Evolutionary conservation across 306 rosid species (phyloP).

Genomic region (Vigna unguiculata): DNA sequence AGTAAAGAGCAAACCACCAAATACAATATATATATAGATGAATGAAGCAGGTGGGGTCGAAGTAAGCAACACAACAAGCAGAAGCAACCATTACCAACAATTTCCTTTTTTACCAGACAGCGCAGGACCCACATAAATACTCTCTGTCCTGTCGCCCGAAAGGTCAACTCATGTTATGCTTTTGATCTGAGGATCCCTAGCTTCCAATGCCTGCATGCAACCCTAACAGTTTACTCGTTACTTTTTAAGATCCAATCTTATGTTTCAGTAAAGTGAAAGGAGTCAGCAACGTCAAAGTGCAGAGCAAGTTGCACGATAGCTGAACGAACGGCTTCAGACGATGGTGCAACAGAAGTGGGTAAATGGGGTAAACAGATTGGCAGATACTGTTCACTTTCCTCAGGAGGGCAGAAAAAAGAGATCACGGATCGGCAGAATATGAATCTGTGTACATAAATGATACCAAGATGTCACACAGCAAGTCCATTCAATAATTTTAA

Average conservation of each 20-base stretch:
- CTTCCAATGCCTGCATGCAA: conserved; percentile 43
- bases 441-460: conserved; percentile 76
- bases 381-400: conserved; percentile 64
- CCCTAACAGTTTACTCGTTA: conserved; percentile 35
- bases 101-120: conserved; percentile 35
- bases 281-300: conserved; percentile 70
- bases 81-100: conserved; percentile 50
- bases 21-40: conserved; percentile 43
- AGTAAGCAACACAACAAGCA: conserved; percentile 41
- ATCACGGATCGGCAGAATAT: conserved; percentile 89
- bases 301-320: conserved; percentile 77
- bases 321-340: conserved; percentile 68
- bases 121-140: conserved; percentile 48
- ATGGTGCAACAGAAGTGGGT: conserved; percentile 69
- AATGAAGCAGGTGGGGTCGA: conserved; percentile 47
- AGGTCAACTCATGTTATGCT: conserved; percentile 24
- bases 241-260: conserved; percentile 47
- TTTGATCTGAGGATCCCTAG: conserved; percentile 33
- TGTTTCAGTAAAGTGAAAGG: conserved; percentile 64
- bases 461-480: conserved; percentile 33
- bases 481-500: conserved; percentile 32
- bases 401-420: conserved; percentile 62
- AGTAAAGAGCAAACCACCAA: conserved; percentile 54
- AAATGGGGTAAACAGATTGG: conserved; percentile 87
- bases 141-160: conserved; percentile 43